Evolutionary conservation across 2,329 filamentous ascomycete species (phyloP).

Genomic region (Talaromyces atroroseus): DNA sequence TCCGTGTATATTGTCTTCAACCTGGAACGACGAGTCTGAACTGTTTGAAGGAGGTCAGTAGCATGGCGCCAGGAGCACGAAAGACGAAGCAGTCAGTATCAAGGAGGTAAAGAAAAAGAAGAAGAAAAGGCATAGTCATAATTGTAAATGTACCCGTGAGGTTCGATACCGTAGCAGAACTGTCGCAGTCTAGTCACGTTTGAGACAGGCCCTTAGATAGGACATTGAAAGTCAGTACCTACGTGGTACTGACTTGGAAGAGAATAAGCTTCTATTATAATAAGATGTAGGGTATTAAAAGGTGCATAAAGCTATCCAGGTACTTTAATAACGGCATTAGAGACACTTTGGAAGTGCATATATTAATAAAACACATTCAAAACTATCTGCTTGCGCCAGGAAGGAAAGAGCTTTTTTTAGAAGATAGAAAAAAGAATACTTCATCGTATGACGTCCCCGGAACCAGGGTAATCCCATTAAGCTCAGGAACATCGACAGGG

Average conservation of each 20-base stretch:
- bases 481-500: not conserved
- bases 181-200: not conserved
- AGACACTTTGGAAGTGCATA: not conserved
- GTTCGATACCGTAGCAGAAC: not conserved
- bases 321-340: not conserved
- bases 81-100: not conserved
- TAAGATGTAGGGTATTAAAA: not conserved
- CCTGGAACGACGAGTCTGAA: not conserved
- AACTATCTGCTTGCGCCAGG: not conserved
- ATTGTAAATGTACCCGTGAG: not conserved
- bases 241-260: not conserved
- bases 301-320: not conserved
- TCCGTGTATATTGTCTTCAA: not conserved
- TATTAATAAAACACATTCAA: not conserved
- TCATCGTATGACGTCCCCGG: not conserved
- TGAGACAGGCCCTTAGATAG: not conserved
- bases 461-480: not conserved
- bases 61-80: not conserved
- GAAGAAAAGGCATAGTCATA: not conserved
- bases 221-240: not conserved
- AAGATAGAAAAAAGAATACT: not conserved
- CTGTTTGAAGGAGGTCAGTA: not conserved
- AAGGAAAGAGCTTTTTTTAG: not conserved
- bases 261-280: not conserved
- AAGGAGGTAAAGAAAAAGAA: not conserved